phyloP scores from a whole-genome alignment of 805 yeast species.

The Suhomyces vadensis region DNA sequence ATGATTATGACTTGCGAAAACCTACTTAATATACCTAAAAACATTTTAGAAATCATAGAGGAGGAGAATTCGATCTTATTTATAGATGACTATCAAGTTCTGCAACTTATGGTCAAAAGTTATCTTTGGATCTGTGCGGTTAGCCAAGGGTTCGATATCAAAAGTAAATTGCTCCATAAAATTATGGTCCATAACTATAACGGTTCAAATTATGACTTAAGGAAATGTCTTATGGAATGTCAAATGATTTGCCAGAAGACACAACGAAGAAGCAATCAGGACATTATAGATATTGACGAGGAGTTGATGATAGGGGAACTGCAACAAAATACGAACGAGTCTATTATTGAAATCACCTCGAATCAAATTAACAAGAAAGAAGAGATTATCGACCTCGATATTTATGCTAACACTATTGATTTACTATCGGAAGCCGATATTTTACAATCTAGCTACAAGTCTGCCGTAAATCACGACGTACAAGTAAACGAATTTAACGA shows the following conservation, averaged over 20 bases:
- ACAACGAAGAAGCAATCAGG: background rate
- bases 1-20: slow-evolving; percentile 66
- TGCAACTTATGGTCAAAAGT: slow-evolving; percentile 19
- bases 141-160: slow-evolving; percentile 36
- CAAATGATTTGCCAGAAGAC: slow-evolving; percentile 40
- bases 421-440: slow-evolving; percentile 31
- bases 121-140: slow-evolving; percentile 46
- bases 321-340: background rate
- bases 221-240: slow-evolving; percentile 46
- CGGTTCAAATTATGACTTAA: slow-evolving; percentile 40
- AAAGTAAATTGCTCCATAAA: slow-evolving; percentile 25
- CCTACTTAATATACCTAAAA: slow-evolving; percentile 46
- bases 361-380: background rate
- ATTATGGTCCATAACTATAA: slow-evolving; percentile 24
- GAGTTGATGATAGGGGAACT: too few species aligned
- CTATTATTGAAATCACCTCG: background rate
- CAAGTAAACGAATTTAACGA: slow-evolving; percentile 38
- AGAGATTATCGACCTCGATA: slow-evolving; percentile 6
- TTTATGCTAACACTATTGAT: slow-evolving; percentile 20
- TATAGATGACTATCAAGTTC: slow-evolving; percentile 24
- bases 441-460: slow-evolving; percentile 23
- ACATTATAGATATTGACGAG: background rate
- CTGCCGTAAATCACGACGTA: slow-evolving; percentile 27
- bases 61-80: slow-evolving; percentile 42
- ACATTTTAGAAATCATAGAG: slow-evolving; percentile 45